These are phyloP conservation scores for Diaporthe destruens DNA, from an alignment of 2,329 filamentous ascomycete species.

Conservation along the genomic window DNA sequence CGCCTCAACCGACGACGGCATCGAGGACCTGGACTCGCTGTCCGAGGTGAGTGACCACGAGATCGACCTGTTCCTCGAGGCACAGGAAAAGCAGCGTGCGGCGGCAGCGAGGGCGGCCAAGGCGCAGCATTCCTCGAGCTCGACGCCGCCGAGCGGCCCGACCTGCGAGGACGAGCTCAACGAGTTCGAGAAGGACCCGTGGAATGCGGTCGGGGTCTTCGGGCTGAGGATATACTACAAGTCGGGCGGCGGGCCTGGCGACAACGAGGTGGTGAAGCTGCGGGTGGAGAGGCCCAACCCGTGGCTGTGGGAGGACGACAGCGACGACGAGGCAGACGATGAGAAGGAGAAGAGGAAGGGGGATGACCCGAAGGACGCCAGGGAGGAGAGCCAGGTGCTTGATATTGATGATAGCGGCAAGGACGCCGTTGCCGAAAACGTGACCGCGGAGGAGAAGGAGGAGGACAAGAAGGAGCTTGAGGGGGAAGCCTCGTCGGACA, in stretches of 20 bases:
- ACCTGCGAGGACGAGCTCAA: slow-evolving; percentile 57
- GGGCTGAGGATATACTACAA: slow-evolving; percentile 71
- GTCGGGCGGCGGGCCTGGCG: slow-evolving; percentile 43
- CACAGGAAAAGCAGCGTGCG: slow-evolving; percentile 22
- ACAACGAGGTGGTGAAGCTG: slow-evolving; percentile 46
- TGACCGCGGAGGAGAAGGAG: slow-evolving; percentile 35
- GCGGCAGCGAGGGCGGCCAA: slow-evolving; percentile 14
- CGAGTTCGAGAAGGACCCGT: slow-evolving; percentile 66
- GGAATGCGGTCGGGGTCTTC: slow-evolving; percentile 73
- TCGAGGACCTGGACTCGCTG: slow-evolving; percentile 44
- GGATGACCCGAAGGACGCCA: slow-evolving; percentile 36
- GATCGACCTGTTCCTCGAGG: slow-evolving; percentile 46
- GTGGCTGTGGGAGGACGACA: slow-evolving; percentile 41
- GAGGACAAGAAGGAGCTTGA: slow-evolving; percentile 20
- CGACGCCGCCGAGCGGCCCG: slow-evolving; percentile 12
- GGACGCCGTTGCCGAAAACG: slow-evolving; percentile 44
- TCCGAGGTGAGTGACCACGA: slow-evolving; percentile 49
- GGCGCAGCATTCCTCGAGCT: slow-evolving; percentile 29
- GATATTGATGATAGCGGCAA: slow-evolving; percentile 52
- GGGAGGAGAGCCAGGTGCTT: slow-evolving; percentile 45
- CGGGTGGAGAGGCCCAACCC: slow-evolving; percentile 47
- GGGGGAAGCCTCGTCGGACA: not conserved
- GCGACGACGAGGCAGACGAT: slow-evolving; percentile 54
- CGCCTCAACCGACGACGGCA: slow-evolving; percentile 40
- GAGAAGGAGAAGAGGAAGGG: slow-evolving; percentile 34